Evolutionary conservation across 2,329 filamentous ascomycete genomes (phyloP), one percentile per base, ranked within the genome.

Genomic region (Sphaceloma murrayae): DNA sequence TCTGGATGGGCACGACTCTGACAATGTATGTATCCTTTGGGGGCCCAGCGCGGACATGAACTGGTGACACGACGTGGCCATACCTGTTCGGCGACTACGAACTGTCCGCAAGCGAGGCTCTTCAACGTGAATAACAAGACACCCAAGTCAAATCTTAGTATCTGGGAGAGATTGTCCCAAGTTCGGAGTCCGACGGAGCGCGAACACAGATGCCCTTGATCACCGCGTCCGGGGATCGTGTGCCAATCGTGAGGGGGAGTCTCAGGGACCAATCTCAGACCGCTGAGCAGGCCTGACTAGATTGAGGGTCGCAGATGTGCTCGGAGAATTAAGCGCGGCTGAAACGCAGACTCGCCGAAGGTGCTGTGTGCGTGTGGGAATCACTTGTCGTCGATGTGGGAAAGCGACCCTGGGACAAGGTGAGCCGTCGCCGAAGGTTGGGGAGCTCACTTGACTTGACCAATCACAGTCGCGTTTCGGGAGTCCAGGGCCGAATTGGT

Each of bases 281-380:
- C 36, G n/a, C 36, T 29, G 24, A 22, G 19, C 13, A 22, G 13
- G 24, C 11, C 19, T 40, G 13, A 29, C 17, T 29, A 17, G 36
- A 30, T 40, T 17, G 36, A 40, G 36, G 24, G 36, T 40, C 36
- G 14, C 30, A 18, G 17, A 16, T 40, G 22, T 26, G 36, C 22
- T 40, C 36, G 36, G 36, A 40, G 36, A 40, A 40, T 40, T 40
- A 40, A 26, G 22, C 36, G 36, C 36, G 36, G 36, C 36, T 40
- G 36, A 40, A 40, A 40, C 36, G 24, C 36, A 40, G 36, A 40
- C 36, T 40, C 24, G 21, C 36, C 36, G 36, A 29, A 40, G 36
- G 11, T 30, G n/a, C 24, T 40, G 13, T 30, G 24, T 17, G 18
- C 14, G 36, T 17, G n/a, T 29, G 27, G 24, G 11, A 27, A 11